A percentile compares a stretch with the other conserved stretches of the same genome.
Conservation (phyloP, 257 asterid genomes). For the Solanum ossicruentum region DNA sequence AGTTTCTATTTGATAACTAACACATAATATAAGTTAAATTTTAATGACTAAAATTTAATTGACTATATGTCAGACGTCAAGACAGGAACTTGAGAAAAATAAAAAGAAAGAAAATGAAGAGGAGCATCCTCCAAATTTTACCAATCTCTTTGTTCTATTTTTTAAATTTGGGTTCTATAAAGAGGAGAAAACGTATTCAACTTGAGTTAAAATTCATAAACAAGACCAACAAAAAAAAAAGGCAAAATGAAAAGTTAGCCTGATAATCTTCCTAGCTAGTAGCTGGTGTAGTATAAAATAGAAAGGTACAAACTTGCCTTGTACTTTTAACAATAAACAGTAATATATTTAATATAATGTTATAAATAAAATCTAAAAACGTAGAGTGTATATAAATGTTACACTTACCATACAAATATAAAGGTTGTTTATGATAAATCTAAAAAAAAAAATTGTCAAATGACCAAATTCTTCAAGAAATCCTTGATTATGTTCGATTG, state of each 20-base stretch:
- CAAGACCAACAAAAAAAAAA: neutral
- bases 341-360: neutral
- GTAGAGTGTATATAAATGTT: accelerated
- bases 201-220: neutral
- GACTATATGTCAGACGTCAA: too few relatives aligned
- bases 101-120: too few relatives aligned
- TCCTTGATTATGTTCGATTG: neutral
- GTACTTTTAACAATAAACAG: neutral
- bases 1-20: too few relatives aligned
- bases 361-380: too few relatives aligned
- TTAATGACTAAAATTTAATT: too few relatives aligned
- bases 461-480: neutral
- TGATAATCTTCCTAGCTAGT: neutral
- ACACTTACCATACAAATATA: too few relatives aligned
- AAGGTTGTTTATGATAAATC: too few relatives aligned
- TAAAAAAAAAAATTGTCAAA: too few relatives aligned
- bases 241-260: neutral
- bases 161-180: too few relatives aligned
- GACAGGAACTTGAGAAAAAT: too few relatives aligned
- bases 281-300: neutral
- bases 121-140: neutral
- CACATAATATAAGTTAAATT: too few relatives aligned
- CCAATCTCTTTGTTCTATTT: neutral
- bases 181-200: neutral
- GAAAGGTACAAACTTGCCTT: neutral